Percentiles rank a stretch among this genome's conserved stretches.
Conservation (phyloP, 1,139 yeast species). For the Diutina mesorugosa region DNA sequence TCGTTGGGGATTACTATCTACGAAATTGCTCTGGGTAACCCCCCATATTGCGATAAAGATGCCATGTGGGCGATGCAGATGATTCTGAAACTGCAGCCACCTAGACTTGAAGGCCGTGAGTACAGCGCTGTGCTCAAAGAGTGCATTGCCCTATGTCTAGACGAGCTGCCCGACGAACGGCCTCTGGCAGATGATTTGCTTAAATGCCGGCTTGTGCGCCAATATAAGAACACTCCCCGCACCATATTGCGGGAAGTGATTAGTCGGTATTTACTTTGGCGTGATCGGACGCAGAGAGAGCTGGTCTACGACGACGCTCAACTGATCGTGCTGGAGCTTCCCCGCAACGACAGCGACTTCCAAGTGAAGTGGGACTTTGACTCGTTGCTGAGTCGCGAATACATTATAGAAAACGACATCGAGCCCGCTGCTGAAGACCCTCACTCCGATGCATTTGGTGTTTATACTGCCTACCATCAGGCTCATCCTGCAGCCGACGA, state of each 20-base stretch:
- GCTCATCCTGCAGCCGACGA: not conserved
- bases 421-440: not conserved
- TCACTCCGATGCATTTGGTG: not conserved
- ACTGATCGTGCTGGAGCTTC: slow-evolving; percentile 12
- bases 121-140: slow-evolving; percentile 71
- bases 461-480: not conserved
- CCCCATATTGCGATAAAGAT: slow-evolving; percentile 93
- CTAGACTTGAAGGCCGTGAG: slow-evolving; percentile 83
- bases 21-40: slow-evolving; percentile 94
- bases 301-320: slow-evolving; percentile 24
- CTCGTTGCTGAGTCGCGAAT: slow-evolving; percentile 59
- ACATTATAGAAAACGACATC: slow-evolving; percentile 55
- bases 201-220: slow-evolving; percentile 59
- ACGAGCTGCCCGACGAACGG: slow-evolving; percentile 85
- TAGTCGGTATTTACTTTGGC: slow-evolving; percentile 70
- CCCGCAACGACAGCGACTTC: slow-evolving; percentile 19
- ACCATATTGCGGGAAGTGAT: slow-evolving; percentile 59
- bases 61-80: slow-evolving; percentile 91
- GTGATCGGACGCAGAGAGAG: slow-evolving; percentile 50
- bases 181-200: slow-evolving; percentile 76
- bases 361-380: slow-evolving; percentile 86
- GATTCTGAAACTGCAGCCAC: slow-evolving; percentile 88
- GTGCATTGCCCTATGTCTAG: slow-evolving; percentile 81
- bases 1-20: slow-evolving; percentile 86
- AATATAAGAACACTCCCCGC: slow-evolving; percentile 49